Evolutionary conservation across 2,329 filamentous ascomycete species (phyloP), one percentile per base, ranked within the genome.

Genomic region (Massarina eburnea): DNA sequence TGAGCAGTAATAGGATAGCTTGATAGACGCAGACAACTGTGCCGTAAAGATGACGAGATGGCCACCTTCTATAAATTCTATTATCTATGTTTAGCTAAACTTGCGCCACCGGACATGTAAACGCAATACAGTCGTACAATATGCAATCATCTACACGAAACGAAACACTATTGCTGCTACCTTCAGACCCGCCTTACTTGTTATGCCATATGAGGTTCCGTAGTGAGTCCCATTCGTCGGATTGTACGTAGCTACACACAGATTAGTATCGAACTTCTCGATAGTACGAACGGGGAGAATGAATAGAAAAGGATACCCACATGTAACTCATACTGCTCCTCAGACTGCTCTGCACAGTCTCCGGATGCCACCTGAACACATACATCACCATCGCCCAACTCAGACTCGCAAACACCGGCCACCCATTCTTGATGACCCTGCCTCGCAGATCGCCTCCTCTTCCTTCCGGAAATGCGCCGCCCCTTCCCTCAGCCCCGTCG

Each of bases 291-390:
- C 19, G 24, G 18, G 19, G 29, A 33, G 17, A 37, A 42, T 41
- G 19, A 39, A 14, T 2, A 36, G 32, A 14, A 46, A 43, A 46
- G 35, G 34, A 34, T 29, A 79, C 82, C 66, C 92, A 99, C 77
- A 99, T 96, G 67, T 99, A 99, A 60, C 83, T 89, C 94, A 99
- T 99, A 76, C 91, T 96, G 73, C 85, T 91, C 70, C 90, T 82
- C 77, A 99, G 74, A 71, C 91, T 96, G 49, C 85, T 83, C 79
- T 96, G 94, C 66, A 99, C 80, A 45, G 88, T 89, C 61, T 95
- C 89, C 4, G 94, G 91, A 74, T 97, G 85, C 81, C 88, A 89
- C 61, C 88, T 82, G 77, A 96, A 99, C 50, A 99, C 73, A 74
- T 92, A 90, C 94, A 99, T 99, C 54, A 99, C 91, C 64, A 84